Base-by-base conservation (phyloP, 2,329 filamentous ascomycete species). In the Curvularia sp. region DNA sequence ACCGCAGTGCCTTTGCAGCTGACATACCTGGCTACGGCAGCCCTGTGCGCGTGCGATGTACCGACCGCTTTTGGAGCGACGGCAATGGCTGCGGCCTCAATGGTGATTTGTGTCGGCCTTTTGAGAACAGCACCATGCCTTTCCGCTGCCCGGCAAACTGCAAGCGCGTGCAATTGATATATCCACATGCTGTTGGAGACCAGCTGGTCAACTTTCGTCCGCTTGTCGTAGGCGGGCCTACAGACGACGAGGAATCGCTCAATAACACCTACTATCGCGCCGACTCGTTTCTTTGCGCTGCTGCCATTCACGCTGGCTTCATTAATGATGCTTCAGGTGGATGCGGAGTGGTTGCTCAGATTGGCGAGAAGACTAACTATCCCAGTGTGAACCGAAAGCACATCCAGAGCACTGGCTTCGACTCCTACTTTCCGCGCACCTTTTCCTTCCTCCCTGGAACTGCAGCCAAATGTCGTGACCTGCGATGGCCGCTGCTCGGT, bases 341-440 rank as follows among this genome's bases (percentile, higher is more conserved):
- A 1, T 97, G 93, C 67, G 93, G 93, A 57, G 91, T 96, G 3
- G 85, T 95, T 31, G 84, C 86, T 53, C 82, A 95, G 38, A 83
- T 91, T 22, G 93, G 93, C 22, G 84, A 88, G 54, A 85, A 87
- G 55, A 79, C 83, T 54, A 80, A 84, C 49, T 97, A 88, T 71
- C 78, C 83, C 42, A 83, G 85, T 42, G 88, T 88, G 9, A 84
- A 85, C 48, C 83, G 83, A n/a, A 83, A 96, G 70, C 91, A 89
- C 52, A 92, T 98, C 63, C 78, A 81, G 28, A 96, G 92, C 62
- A 82, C 91, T 53, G 84, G 78, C 4, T 99, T 99, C 73, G 86
- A 93, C 62, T 94, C 92, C 0, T 92, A 92, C 64, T 99, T 99
- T 69, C 95, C 95, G 0, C 88, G 91, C 30, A 89, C 93, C 0